Conservation (phyloP, 441 rosid species). For the Gossypium aridum region DNA sequence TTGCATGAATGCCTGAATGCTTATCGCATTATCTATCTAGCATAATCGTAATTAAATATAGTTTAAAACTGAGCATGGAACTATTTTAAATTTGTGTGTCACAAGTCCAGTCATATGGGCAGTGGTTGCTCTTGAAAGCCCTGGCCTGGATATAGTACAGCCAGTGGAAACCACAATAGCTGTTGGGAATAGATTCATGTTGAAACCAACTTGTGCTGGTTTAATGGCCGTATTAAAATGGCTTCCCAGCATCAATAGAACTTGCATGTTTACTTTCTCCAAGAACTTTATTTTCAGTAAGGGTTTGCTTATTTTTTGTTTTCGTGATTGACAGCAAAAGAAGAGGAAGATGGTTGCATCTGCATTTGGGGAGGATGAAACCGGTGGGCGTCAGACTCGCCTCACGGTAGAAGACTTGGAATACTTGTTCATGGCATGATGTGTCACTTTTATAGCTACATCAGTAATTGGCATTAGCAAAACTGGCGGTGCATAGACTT, state of each 20-base stretch:
- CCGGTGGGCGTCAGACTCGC: conserved; percentile 62
- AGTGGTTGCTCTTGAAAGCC: not conserved
- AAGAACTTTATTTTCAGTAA: not conserved
- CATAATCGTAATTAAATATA: not conserved
- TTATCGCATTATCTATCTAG: not conserved
- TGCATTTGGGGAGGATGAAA: conserved; percentile 89
- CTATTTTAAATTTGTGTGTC: not conserved
- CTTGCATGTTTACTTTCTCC: not conserved
- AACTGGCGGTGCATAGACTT: not conserved
- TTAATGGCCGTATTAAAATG: not conserved
- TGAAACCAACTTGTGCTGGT: not conserved
- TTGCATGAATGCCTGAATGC: not conserved
- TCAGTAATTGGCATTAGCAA: not conserved
- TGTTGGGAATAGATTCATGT: not conserved
- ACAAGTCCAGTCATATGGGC: not conserved
- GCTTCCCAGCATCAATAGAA: not conserved
- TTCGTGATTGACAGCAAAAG: conserved; percentile 57
- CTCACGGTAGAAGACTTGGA: conserved; percentile 78
- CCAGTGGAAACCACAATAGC: too few relatives aligned
- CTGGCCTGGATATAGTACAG: not conserved
- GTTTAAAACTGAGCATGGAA: not conserved
- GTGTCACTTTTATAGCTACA: not conserved
- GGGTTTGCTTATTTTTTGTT: not conserved
- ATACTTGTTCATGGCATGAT: conserved; percentile 73
- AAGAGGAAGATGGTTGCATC: conserved; percentile 91